These are phyloP conservation scores for Staphylotrichum tortipilum DNA, from an alignment of 495 filamentous ascomycete species.

Conservation along the genomic window DNA sequence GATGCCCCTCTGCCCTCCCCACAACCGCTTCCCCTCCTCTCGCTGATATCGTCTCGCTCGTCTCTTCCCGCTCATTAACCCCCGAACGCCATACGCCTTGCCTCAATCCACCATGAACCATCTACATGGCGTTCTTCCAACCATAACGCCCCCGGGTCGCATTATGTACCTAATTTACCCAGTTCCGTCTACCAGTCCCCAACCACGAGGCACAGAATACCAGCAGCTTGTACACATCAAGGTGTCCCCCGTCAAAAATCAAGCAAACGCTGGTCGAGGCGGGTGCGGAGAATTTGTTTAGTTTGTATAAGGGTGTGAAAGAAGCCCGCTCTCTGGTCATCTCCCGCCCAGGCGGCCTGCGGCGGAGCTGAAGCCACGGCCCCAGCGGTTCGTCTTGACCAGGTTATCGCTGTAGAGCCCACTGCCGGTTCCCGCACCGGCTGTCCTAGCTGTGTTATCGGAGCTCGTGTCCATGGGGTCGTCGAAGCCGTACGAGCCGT, in stretches of 20 bases:
- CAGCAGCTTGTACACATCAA: neutral
- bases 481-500: slow-evolving; percentile 13
- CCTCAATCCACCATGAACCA: no score
- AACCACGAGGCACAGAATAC: neutral
- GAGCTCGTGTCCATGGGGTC: slow-evolving; percentile 1
- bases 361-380: slow-evolving; percentile 8
- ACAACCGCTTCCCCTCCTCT: no score
- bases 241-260: neutral
- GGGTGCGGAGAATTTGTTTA: neutral
- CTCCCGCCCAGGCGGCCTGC: neutral
- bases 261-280: neutral
- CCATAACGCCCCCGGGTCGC: no score
- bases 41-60: no score
- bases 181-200: neutral
- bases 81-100: no score
- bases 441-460: neutral
- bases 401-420: slow-evolving; percentile 10
- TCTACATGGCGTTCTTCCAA: no score
- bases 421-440: neutral
- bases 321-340: no score
- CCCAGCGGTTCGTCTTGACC: slow-evolving; percentile 11
- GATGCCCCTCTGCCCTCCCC: no score
- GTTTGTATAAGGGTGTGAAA: no score
- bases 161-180: neutral
- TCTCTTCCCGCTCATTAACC: no score